Evolutionary conservation across 1,284 basidiomycete genomes (phyloP).

Genomic region (Cryptococcus sp.): DNA sequence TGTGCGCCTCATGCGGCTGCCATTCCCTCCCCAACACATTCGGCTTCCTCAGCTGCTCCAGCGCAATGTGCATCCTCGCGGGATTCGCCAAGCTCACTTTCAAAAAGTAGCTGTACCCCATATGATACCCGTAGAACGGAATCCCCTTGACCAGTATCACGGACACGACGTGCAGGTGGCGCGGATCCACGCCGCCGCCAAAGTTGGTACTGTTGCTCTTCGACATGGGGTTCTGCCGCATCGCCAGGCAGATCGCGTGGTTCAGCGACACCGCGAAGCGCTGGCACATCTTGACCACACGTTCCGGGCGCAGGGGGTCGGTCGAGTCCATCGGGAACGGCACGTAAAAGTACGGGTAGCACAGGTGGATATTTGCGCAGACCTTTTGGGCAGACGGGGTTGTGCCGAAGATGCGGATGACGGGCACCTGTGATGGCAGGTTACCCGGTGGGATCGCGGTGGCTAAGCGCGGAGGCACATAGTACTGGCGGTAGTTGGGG

Average conservation of each 20-base stretch:
- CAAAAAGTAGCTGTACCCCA: conserved; percentile 80
- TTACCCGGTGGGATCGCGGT: conserved; percentile 45
- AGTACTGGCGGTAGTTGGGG: conserved; percentile 29
- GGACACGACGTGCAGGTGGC: conserved; percentile 54
- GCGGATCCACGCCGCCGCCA: conserved; percentile 43
- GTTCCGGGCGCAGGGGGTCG: conserved; percentile 46
- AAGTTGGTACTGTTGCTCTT: conserved; percentile 21
- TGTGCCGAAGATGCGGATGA: conserved; percentile 81
- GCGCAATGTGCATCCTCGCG: conserved; percentile 61
- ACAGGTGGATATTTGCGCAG: conserved; percentile 83
- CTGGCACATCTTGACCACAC: conserved; percentile 46
- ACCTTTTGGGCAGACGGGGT: conserved; percentile 73
- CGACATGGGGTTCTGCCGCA: conserved; percentile 43
- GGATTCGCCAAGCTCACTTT: conserved; percentile 81
- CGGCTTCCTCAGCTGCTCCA: conserved; percentile 73
- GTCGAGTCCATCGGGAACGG: conserved; percentile 53
- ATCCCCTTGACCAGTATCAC: conserved; percentile 89
- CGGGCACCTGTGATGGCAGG: conserved; percentile 63
- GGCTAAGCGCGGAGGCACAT: conserved; percentile 57
- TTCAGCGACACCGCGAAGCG: conserved; percentile 47
- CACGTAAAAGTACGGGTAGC: conserved; percentile 57
- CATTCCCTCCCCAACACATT: conserved; percentile 74
- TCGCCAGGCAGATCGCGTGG: conserved; percentile 46
- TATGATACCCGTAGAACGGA: conserved; percentile 92
- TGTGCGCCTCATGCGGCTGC: conserved; percentile 82